phyloP scores from a whole-genome alignment of 805 yeast genomes.

The Saccharomycopsis sp. region DNA sequence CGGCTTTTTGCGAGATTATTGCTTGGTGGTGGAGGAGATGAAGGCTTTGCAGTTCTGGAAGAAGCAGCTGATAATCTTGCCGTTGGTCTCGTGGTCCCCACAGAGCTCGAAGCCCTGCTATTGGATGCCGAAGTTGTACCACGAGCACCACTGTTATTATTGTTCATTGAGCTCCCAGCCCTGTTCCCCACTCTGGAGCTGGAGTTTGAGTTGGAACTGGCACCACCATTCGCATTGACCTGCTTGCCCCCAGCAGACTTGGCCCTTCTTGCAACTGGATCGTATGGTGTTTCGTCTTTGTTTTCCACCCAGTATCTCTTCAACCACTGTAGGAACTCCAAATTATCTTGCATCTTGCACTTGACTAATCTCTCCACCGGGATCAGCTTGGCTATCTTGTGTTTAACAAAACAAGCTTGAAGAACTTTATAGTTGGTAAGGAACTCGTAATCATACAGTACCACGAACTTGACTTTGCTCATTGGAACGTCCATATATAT shows the following conservation, averaged over 20 bases:
- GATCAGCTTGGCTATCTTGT: conserved; percentile 60
- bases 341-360: conserved; percentile 87
- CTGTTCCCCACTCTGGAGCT: conserved; percentile 1
- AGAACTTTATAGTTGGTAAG: conserved; percentile 75
- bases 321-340: conserved; percentile 92
- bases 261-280: conserved; percentile 53
- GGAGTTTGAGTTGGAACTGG: background rate
- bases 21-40: background rate
- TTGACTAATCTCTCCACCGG: conserved; percentile 77
- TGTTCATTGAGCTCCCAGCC: conserved; percentile 10
- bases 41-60: too few species aligned
- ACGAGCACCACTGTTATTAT: background rate
- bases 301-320: conserved; percentile 73
- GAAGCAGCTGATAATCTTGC: background rate
- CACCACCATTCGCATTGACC: background rate
- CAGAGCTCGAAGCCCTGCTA: conserved; percentile 3
- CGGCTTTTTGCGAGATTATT: background rate
- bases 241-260: background rate
- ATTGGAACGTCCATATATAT: conserved; percentile 78
- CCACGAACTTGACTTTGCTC: conserved; percentile 64
- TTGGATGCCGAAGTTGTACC: background rate
- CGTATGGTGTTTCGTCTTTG: conserved; percentile 61
- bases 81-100: background rate
- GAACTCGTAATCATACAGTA: conserved; percentile 65
- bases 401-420: conserved; percentile 69